Evolutionary conservation across 1,284 basidiomycete species (phyloP).

Genomic region (Malassezia cuniculi): DNA sequence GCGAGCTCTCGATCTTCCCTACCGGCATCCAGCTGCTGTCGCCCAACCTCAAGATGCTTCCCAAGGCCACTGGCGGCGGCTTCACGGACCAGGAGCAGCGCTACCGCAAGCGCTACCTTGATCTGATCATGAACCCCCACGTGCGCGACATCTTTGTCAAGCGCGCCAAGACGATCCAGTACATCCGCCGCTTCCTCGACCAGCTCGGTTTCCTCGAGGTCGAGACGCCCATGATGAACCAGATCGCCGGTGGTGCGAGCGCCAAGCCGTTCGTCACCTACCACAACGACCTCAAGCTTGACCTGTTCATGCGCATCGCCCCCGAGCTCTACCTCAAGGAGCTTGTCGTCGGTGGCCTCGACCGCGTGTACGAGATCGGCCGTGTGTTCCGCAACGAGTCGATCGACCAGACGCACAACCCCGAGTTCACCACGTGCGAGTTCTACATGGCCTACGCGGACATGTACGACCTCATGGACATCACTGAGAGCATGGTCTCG

Average conservation of each 20-base stretch:
- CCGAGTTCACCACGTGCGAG: conserved; percentile 73
- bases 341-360: conserved; percentile 88
- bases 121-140: conserved; percentile 85
- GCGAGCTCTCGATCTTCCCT: conserved; percentile 83
- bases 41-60: conserved; percentile 90
- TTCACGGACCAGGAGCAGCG: conserved; percentile 75
- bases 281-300: conserved; percentile 94
- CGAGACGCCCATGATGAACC: conserved; percentile 95
- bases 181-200: conserved; percentile 76
- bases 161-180: conserved; percentile 50
- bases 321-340: conserved; percentile 98
- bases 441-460: conserved; percentile 99
- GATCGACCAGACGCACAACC: conserved; percentile 71
- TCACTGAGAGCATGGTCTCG: conserved; percentile 82
- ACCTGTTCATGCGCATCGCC: conserved; percentile 94
- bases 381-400: conserved; percentile 97
- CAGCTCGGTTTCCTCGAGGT: conserved; percentile 92
- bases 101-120: conserved; percentile 96
- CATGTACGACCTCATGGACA: conserved; percentile 97
- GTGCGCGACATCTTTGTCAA: conserved; percentile 85
- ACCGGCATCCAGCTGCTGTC: conserved; percentile 74
- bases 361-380: conserved; percentile 96
- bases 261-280: conserved; percentile 98
- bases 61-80: conserved; percentile 46
- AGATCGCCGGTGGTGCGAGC: conserved; percentile 91